These are phyloP conservation scores for Fraxinus angustifolia DNA, from an alignment of 305 asterid genomes.

Conservation along the genomic window DNA sequence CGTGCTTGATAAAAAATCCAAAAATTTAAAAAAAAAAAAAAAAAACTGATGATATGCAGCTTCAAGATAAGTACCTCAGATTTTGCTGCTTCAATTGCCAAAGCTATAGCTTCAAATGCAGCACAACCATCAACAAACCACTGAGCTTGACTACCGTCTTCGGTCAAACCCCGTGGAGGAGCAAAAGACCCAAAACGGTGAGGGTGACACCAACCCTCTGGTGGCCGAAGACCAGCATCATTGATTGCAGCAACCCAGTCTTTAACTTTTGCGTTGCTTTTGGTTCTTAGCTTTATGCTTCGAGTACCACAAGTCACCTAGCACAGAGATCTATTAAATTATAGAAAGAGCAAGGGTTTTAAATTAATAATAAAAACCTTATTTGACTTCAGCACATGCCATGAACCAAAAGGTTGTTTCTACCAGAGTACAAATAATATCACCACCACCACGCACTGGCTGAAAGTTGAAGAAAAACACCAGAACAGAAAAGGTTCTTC, in stretches of 20 bases:
- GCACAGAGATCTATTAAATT: slow-evolving; percentile 21
- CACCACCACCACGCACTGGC: neutral
- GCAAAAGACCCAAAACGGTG: slow-evolving; percentile 98
- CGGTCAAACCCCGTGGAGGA: slow-evolving; percentile 94
- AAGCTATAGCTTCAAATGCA: slow-evolving; percentile 90
- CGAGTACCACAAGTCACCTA: slow-evolving; percentile 93
- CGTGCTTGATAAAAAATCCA: slow-evolving; percentile 14
- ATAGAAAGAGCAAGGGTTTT: slow-evolving; percentile 3
- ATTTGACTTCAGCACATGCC: slow-evolving; percentile 3
- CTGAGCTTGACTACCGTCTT: slow-evolving; percentile 90
- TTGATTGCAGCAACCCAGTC: slow-evolving; percentile 97
- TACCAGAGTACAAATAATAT: slow-evolving; percentile 8
- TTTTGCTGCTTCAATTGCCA: slow-evolving; percentile 92
- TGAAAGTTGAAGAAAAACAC: slow-evolving; percentile 14
- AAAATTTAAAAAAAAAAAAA: neutral
- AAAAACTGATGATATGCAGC: slow-evolving; percentile 6
- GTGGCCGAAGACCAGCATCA: slow-evolving; percentile 95
- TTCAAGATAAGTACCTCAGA: slow-evolving; percentile 62
- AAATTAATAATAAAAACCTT: slow-evolving; percentile 9
- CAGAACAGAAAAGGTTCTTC: slow-evolving; percentile 22
- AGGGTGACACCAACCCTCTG: slow-evolving; percentile 99
- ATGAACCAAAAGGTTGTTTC: neutral
- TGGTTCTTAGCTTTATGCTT: slow-evolving; percentile 80
- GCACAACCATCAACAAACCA: slow-evolving; percentile 97
- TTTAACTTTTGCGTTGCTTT: slow-evolving; percentile 66